These are phyloP conservation scores for Cryphonectria naterciae DNA, from an alignment of 2,329 filamentous ascomycete species.

Conservation along the genomic window DNA sequence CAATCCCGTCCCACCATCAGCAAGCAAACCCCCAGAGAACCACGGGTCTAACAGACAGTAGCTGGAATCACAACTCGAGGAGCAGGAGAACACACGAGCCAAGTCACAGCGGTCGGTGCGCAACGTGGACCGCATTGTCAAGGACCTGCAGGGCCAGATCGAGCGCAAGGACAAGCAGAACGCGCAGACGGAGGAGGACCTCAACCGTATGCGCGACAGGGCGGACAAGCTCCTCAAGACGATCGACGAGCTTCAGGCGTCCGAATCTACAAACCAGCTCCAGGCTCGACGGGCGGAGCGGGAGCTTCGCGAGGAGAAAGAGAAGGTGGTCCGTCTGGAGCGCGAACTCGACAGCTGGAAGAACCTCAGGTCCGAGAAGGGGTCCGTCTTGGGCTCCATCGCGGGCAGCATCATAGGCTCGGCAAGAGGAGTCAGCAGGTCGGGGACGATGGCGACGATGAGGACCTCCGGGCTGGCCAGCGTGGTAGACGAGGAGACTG, in stretches of 20 bases:
- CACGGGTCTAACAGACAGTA: conserved; percentile 46
- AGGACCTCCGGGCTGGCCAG: conserved; percentile 50
- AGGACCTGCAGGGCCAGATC: conserved; percentile 89
- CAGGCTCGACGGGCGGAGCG: conserved; percentile 84
- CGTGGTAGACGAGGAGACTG: conserved; percentile 40
- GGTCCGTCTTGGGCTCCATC: conserved; percentile 37
- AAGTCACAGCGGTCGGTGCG: conserved; percentile 86
- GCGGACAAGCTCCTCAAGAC: conserved; percentile 85
- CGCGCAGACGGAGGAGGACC: conserved; percentile 78
- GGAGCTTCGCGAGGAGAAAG: conserved; percentile 85
- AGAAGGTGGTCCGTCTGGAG: conserved; percentile 81
- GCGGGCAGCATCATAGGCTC: conserved; percentile 30
- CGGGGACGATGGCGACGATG: conserved; percentile 38
- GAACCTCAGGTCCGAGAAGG: conserved; percentile 70
- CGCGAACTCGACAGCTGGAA: conserved; percentile 87
- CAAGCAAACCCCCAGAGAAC: conserved; percentile 13
- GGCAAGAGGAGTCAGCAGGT: conserved; percentile 35
- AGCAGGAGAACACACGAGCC: conserved; percentile 76
- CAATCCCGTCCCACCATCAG: background rate
- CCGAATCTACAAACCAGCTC: conserved; percentile 81
- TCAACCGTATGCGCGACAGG: conserved; percentile 85
- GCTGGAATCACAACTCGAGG: conserved; percentile 86
- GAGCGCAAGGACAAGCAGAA: conserved; percentile 92
- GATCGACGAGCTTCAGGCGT: conserved; percentile 91
- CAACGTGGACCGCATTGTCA: conserved; percentile 91